Percentiles rank a stretch among this genome's conserved stretches.
Evolutionary conservation across 768 basidiomycete genomes (phyloP).

Genomic region (Rhodotorula paludigena): DNA sequence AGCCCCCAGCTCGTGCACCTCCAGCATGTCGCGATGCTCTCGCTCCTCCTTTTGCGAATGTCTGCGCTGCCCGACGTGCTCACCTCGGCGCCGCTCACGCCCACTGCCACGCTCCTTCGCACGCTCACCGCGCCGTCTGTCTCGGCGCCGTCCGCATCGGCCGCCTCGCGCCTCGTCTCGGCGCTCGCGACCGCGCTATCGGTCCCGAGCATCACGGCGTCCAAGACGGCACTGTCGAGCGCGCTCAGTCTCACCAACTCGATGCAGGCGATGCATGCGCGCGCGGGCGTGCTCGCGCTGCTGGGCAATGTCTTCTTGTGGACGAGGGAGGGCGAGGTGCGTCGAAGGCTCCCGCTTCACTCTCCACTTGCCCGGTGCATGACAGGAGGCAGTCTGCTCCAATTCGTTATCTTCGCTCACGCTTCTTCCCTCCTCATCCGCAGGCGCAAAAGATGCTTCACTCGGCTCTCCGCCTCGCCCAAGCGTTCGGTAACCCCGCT

Average conservation of each 20-base stretch:
- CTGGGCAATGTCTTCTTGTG: slow-evolving; percentile 19
- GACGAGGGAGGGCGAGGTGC: slow-evolving; percentile 19
- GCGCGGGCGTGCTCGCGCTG: slow-evolving; percentile 1
- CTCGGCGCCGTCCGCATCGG: background rate
- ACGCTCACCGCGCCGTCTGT: background rate
- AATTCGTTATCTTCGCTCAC: background rate
- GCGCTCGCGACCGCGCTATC: slow-evolving; percentile 13
- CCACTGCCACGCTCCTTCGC: background rate
- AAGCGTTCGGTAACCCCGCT: background rate
- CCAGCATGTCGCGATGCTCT: background rate
- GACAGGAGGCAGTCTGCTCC: too few relatives aligned
- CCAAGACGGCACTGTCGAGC: background rate
- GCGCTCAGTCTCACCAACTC: background rate
- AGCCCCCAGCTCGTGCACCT: background rate
- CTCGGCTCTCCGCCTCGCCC: slow-evolving; percentile 2
- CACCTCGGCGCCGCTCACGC: background rate
- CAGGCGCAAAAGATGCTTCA: slow-evolving; percentile 19
- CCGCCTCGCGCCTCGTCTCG: background rate
- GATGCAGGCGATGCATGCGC: background rate
- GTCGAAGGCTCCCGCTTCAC: too few relatives aligned
- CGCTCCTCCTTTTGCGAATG: slow-evolving; percentile 5
- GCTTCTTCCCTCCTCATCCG: background rate
- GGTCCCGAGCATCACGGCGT: background rate
- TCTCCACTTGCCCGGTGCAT: too few relatives aligned
- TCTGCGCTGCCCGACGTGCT: background rate